Conservation (phyloP, 805 yeast species). For the Dipodascus geniculatus region DNA sequence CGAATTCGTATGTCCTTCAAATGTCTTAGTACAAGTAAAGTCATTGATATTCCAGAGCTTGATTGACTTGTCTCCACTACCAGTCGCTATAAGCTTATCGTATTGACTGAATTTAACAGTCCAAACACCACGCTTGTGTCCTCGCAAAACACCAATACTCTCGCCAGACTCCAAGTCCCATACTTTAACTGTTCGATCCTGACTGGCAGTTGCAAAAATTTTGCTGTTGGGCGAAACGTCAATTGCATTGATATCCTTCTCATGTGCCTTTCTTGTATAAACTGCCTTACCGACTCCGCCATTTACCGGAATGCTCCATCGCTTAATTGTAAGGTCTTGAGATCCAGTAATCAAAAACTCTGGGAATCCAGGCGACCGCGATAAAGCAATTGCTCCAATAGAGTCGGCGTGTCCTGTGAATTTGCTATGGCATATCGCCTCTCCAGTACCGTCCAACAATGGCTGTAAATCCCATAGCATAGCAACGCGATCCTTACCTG, state of each 20-base stretch:
- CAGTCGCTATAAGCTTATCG: conserved; percentile 64
- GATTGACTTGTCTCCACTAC: conserved; percentile 87
- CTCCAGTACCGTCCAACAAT: neutral
- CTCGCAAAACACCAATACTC: conserved; percentile 68
- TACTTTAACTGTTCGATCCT: conserved; percentile 80
- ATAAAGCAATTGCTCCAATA: conserved; percentile 70
- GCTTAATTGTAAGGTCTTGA: conserved; percentile 72
- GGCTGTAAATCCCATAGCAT: conserved; percentile 59
- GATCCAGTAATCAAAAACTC: conserved; percentile 71
- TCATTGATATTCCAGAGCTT: conserved; percentile 82
- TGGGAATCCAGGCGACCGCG: conserved; percentile 45
- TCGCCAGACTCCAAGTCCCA: conserved; percentile 89
- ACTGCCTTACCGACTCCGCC: conserved; percentile 36
- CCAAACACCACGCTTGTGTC: conserved; percentile 94
- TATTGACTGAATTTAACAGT: conserved; percentile 71
- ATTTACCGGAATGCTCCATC: conserved; percentile 47
- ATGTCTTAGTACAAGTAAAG: conserved; percentile 63
- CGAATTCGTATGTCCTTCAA: conserved; percentile 91
- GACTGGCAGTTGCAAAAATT: conserved; percentile 84
- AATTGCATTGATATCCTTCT: conserved; percentile 83
- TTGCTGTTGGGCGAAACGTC: conserved; percentile 89
- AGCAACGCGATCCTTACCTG: conserved; percentile 80
- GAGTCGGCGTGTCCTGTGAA: conserved; percentile 83
- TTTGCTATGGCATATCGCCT: conserved; percentile 34
- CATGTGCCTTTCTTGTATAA: conserved; percentile 92